Evolutionary conservation across 2,329 filamentous ascomycete species (phyloP).

Genomic region (Talaromyces pinophilus): DNA sequence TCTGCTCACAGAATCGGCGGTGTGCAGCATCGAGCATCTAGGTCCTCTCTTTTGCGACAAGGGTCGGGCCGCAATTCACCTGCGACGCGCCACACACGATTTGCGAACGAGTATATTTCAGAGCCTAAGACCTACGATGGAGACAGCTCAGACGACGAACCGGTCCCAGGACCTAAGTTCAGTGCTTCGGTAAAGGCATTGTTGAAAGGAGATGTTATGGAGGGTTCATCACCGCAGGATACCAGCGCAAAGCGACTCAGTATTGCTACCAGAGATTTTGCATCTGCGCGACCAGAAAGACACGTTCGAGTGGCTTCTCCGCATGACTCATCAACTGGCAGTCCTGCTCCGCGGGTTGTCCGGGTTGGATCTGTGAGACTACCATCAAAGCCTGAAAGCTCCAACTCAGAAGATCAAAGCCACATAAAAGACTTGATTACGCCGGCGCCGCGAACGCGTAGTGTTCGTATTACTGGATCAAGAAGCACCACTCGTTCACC

Average conservation of each 20-base stretch:
- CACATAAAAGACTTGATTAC: constrained; percentile 46
- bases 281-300: constrained; percentile 34
- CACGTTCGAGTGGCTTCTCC: constrained; percentile 41
- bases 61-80: constrained; percentile 38
- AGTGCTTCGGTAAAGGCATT: constrained; percentile 89
- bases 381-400: constrained; percentile 36
- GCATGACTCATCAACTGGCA: constrained; percentile 42
- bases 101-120: constrained; percentile 27
- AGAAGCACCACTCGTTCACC: constrained; percentile 46
- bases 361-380: constrained; percentile 37
- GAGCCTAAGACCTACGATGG: constrained; percentile 49
- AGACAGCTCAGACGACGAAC: constrained; percentile 91
- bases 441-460: constrained; percentile 48
- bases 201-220: constrained; percentile 58
- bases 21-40: constrained; percentile 40
- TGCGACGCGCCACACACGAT: constrained; percentile 28
- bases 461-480: constrained; percentile 45
- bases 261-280: constrained; percentile 24
- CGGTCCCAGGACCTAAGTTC: constrained; percentile 81
- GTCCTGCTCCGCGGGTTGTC: constrained; percentile 46
- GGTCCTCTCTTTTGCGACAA: constrained; percentile 39
- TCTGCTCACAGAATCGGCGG: constrained; percentile 39
- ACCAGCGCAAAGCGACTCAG: constrained; percentile 33
- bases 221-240: constrained; percentile 54
- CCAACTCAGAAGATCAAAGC: constrained; percentile 30